Evolutionary conservation across 176 grass and related monocot genomes (phyloP), one percentile per base, ranked within the genome.

Genomic region (Avena atlantica): DNA sequence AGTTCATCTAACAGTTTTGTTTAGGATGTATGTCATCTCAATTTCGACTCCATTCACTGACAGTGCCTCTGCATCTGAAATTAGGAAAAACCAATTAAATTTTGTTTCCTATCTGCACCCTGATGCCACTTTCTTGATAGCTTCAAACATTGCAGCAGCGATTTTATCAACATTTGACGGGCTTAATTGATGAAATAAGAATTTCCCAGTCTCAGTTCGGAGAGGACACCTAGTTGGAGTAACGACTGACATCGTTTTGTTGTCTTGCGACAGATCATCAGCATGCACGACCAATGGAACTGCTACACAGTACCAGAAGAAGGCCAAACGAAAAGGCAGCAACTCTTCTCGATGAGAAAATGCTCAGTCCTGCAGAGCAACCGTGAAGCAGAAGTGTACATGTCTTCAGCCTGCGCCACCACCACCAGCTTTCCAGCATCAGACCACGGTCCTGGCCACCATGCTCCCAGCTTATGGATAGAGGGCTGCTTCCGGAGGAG

Each of bases 261-360:
- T 14, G 2, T 56, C 6, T n/a, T 3, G 11, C 9, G 11, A 76
- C 89, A 98, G 95, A 91, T 95, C 31, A 66, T 98, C 74, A 98
- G 91, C 91, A 93, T 95, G 89, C 93, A 91, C 51, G 93, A 93
- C 64, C 85, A 82, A 44, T 95, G 95, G 95, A 95, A 93, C 17
- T 90, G 87, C 29, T 98, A 90, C 87, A 90, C 37, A 63, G 62
- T 74, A 40, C 84, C 89, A 52, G 80, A 92, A 12, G 78, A 86
- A 86, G 17, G 60, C 23, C 77, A 78, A 2, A 25, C 52, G 27
- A 85, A 77, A 50, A 59, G 40, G 36, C 81, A 84, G 12, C 89
- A 85, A 0, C 69, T 91, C 89, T 91, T 91, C 60, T 91, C 89
- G 0, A 76, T 91, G 81, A 81, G 81, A n/a, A 84, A 81, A 62